Base-by-base conservation (phyloP, 306 rosid genomes). In the Quercus ilex region DNA sequence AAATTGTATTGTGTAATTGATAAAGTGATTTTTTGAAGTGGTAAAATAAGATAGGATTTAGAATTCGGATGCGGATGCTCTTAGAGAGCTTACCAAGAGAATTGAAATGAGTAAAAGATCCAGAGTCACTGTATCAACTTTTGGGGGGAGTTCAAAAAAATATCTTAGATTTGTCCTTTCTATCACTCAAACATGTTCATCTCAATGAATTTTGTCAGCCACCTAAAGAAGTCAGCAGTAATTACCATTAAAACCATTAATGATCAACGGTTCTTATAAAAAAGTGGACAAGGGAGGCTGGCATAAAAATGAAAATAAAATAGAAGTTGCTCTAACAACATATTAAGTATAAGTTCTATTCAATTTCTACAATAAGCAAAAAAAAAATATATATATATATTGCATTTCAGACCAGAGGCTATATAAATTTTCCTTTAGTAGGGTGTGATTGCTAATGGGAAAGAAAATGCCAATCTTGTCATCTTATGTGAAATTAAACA, bases 101-200 rank as follows among this genome's bases (percentile, higher is more conserved):
- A 95, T 88, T 69, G 99, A 95, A 79, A 95, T 95, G 89, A 92
- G 91, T 31, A 97, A 92, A 38, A 95, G 97, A 85, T 92, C 97
- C 79, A 92, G 77, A 82, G 99, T 92, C 85, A 89, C 97, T 80
- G 92, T 80, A 85, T 92, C 97, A 79, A 95, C 99, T 73, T 78
- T 89, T 82, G 86, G 96, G 0, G 97, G 98, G 79, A 95, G 97
- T 77, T n/a, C 92, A 7, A 91, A 53, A 58, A 94, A 91, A 78
- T 92, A 88, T 92, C 98, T 87, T 71, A 91, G 85, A 86, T 92
- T 94, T 78, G 93, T 94, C 79, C 93, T 75, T 75, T 94, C 98
- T 71, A 92, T 92, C 74, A 94, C 88, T 73, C 90, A 82, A 63
- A 92, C 98, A 31, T 88, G 95, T 52, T 92, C 97, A 81, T 94